Percentiles rank a stretch among this genome's conserved stretches.
phyloP scores from a whole-genome alignment of 805 yeast genomes.

The Blastobotrys terrestris region DNA sequence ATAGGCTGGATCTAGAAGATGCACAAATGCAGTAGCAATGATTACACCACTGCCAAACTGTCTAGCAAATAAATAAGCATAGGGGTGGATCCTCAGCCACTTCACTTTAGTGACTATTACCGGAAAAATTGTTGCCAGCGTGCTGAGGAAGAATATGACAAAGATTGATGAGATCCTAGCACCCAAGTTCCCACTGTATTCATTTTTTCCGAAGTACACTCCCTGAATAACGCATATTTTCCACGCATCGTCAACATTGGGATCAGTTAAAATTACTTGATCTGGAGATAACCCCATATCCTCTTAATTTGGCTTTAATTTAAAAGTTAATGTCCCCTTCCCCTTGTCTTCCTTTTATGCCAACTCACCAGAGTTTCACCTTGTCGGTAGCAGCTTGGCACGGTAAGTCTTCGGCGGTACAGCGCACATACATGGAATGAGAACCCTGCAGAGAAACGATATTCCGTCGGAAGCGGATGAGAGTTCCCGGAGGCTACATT shows the following conservation, averaged over 20 bases:
- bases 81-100: constrained; percentile 25
- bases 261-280: constrained; percentile 16
- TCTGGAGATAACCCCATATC: background rate
- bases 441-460: background rate
- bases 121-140: constrained; percentile 42
- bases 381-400: background rate
- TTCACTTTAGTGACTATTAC: constrained; percentile 25
- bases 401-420: background rate
- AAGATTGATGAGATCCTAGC: constrained; percentile 53
- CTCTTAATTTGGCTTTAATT: background rate
- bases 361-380: background rate
- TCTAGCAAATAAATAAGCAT: constrained; percentile 30
- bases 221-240: constrained; percentile 39
- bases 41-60: constrained; percentile 75
- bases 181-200: constrained; percentile 39
- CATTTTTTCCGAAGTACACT: constrained; percentile 36
- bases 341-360: background rate
- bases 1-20: constrained; percentile 43
- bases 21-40: constrained; percentile 69
- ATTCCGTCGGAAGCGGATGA: background rate
- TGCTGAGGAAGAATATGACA: constrained; percentile 48
- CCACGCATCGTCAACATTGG: constrained; percentile 33
- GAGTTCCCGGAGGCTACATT: no score
- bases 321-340: no score
- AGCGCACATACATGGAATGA: background rate